These are phyloP conservation scores for Aaosphaeria arxii DNA, from an alignment of 2,329 filamentous ascomycete genomes.

Conservation along the genomic window DNA sequence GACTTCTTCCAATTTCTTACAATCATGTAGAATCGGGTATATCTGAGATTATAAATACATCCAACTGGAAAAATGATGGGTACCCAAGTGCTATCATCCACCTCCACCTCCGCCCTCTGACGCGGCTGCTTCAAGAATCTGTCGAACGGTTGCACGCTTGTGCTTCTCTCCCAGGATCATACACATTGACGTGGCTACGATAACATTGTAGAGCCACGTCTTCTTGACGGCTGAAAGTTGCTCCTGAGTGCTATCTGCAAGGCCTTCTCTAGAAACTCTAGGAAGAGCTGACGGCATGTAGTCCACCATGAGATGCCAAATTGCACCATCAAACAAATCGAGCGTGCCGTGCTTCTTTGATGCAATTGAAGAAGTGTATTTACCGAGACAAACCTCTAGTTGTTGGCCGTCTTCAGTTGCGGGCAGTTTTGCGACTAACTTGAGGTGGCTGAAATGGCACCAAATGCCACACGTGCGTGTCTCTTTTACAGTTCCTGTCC, in stretches of 20 bases:
- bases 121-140: conserved; percentile 1
- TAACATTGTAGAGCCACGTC: conserved; percentile 23
- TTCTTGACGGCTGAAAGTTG: conserved; percentile 10
- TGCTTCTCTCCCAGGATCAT: conserved; percentile 32
- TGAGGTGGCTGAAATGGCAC: conserved; percentile 27
- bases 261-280: not conserved
- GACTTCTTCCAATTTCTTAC: no score
- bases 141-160: conserved; percentile 24
- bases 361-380: conserved; percentile 24
- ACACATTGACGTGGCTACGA: conserved; percentile 31
- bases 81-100: not conserved
- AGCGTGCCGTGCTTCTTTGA: conserved; percentile 23
- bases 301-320: conserved; percentile 15
- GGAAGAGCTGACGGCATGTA: conserved; percentile 1
- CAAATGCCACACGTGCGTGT: conserved; percentile 16
- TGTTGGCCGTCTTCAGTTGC: not conserved
- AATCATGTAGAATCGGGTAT: no score
- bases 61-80: no score
- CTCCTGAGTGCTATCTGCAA: not conserved
- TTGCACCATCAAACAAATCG: conserved; percentile 20
- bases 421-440: conserved; percentile 23
- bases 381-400: conserved; percentile 23
- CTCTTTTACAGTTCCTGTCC: conserved; percentile 26
- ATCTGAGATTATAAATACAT: no score
- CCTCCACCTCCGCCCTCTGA: conserved; percentile 1